phyloP scores from a whole-genome alignment of 768 basidiomycete genomes.

The Chiua virens region DNA sequence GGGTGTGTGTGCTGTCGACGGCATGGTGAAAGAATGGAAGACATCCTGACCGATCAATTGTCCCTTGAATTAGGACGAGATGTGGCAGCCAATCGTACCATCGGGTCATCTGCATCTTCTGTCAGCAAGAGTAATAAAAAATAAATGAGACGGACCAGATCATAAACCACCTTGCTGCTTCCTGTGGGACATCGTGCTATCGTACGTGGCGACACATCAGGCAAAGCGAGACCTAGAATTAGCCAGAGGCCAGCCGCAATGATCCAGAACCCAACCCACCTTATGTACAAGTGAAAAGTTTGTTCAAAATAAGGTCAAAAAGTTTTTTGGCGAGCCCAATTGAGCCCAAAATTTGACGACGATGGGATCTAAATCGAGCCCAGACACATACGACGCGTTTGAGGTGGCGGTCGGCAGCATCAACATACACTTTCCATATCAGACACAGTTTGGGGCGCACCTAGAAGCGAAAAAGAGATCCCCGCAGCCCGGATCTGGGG shows the following conservation, averaged over 20 bases:
- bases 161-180: no score
- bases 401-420: slow-evolving; percentile 1
- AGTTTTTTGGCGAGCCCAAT: no score
- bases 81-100: not conserved
- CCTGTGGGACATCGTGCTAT: no score
- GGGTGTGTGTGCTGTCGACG: not conserved
- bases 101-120: not conserved
- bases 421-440: slow-evolving; percentile 6
- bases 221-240: no score
- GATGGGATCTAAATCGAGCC: no score
- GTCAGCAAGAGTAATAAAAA: not conserved
- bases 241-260: no score
- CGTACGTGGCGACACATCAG: no score
- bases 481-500: no score
- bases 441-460: not conserved
- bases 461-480: not conserved
- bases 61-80: not conserved
- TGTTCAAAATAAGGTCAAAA: no score
- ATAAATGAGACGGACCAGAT: not conserved
- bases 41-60: not conserved
- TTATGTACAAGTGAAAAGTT: no score
- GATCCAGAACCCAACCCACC: no score
- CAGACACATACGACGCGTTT: not conserved
- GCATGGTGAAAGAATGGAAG: slow-evolving; percentile 3
- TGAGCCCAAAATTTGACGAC: no score